Evolutionary conservation across 2,329 filamentous ascomycete species (phyloP), one percentile per base, ranked within the genome.

Genomic region (Eutypa lata): DNA sequence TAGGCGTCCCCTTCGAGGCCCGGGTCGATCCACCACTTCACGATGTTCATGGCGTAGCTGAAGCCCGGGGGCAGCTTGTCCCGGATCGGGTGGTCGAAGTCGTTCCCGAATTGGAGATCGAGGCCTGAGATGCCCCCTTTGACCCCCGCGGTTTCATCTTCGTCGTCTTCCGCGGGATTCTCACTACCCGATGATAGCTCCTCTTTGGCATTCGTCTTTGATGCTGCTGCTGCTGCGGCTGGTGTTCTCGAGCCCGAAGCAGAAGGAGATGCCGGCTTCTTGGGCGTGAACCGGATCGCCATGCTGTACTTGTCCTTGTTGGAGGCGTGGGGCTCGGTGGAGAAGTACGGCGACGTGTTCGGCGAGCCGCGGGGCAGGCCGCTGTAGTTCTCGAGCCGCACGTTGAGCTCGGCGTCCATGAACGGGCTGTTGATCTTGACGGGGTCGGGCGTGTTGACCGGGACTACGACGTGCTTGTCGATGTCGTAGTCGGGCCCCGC

Each of bases 21-120:
- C 0, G 93, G 93, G 66, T 99, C 93, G 47, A 97, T 88, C 75
- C 86, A 89, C 88, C 90, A 95, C 62, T 89, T 90, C 26, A 96
- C 90, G 43, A 96, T 87, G 49, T 84, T 86, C 71, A 97, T 84
- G 0, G 91, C 92, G 10, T 90, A 87, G 66, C 84, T 84, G 71
- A 96, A 96, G 0, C 93, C 91, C 0, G 90, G 90, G 0, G 94
- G 93, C 2, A 99, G 77, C 16, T 86, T 83, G 67, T 96, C 88
- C 28, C 91, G 83, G 61, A 99, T 94, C 0, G 94, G 90, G 48
- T 89, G 83, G 65, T 96, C 92, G 68, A 97, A 97, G 76, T 97
- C 91, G 69, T 97, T 97, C 42, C 93, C 94, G 63, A 96, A 96
- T 50, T 97, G 85, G 2, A 99, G 77, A 57, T 95, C 86, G 24